phyloP scores from a whole-genome alignment of 305 asterid species.

The Nicotiana rustica region DNA sequence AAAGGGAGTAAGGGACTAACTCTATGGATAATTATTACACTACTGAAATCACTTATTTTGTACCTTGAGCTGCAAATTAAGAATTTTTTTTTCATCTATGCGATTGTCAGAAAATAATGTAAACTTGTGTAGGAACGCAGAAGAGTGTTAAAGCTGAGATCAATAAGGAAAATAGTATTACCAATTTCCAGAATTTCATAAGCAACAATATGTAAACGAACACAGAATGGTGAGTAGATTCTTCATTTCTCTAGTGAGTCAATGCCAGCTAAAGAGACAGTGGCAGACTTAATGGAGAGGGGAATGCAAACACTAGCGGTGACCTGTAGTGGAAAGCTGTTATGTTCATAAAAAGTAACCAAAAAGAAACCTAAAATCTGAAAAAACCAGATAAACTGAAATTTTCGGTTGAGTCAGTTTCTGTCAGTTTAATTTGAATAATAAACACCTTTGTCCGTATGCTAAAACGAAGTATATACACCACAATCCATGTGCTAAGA shows the following conservation, averaged over 20 bases:
- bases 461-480: background rate
- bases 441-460: background rate
- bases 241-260: slow-evolving; percentile 3
- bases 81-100: background rate
- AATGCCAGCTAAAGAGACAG: background rate
- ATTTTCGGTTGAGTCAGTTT: background rate
- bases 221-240: background rate
- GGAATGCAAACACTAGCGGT: background rate
- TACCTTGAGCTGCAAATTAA: slow-evolving; percentile 18
- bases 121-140: background rate
- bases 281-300: background rate
- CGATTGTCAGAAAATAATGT: background rate
- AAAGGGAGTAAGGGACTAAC: background rate
- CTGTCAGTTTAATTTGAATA: background rate
- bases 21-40: background rate
- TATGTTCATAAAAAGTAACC: background rate
- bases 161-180: background rate
- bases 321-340: background rate
- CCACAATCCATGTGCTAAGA: slow-evolving; percentile 9
- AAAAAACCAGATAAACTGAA: background rate
- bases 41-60: background rate
- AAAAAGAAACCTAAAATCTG: background rate
- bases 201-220: background rate
- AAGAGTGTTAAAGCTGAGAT: background rate
- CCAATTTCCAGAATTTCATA: background rate